Evolutionary conservation across 352 stramenopile species (phyloP).

Genomic region (Phytophthora melonis): DNA sequence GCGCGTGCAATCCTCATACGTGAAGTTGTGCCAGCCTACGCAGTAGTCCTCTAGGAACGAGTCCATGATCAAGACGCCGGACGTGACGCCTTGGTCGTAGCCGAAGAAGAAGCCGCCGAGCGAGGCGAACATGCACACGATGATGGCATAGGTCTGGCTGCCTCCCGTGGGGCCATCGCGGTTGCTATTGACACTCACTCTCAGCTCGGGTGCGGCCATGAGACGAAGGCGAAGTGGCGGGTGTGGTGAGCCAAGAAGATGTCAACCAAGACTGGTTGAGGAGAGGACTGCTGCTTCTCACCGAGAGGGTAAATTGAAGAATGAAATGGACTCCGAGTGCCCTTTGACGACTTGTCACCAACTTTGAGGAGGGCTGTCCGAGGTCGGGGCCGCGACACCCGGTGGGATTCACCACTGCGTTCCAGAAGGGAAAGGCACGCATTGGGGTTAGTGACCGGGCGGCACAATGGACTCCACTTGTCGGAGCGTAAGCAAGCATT

Average conservation of each 20-base stretch:
- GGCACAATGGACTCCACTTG: not conserved
- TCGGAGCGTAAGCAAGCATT: slow-evolving; percentile 1
- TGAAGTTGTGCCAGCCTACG: slow-evolving; percentile 51
- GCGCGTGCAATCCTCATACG: slow-evolving; percentile 38
- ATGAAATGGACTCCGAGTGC: slow-evolving; percentile 7
- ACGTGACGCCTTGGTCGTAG: slow-evolving; percentile 47
- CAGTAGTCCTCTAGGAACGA: slow-evolving; percentile 54
- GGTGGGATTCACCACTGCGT: slow-evolving; percentile 24
- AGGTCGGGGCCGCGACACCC: slow-evolving; percentile 2
- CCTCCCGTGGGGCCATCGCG: slow-evolving; percentile 33
- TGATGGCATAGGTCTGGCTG: slow-evolving; percentile 47
- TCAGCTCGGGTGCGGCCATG: slow-evolving; percentile 23
- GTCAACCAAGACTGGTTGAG: slow-evolving; percentile 15
- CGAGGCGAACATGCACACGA: slow-evolving; percentile 43
- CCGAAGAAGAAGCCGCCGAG: slow-evolving; percentile 50
- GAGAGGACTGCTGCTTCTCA: slow-evolving; percentile 19
- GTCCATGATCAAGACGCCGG: slow-evolving; percentile 46
- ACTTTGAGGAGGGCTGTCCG: slow-evolving; percentile 4
- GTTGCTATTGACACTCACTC: slow-evolving; percentile 19
- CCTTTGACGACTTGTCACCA: slow-evolving; percentile 6
- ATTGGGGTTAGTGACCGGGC: slow-evolving; percentile 18
- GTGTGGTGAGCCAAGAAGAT: slow-evolving; percentile 11
- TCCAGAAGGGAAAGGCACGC: slow-evolving; percentile 19
- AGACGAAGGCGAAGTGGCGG: slow-evolving; percentile 7
- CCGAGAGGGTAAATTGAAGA: slow-evolving; percentile 30